A percentile compares a stretch with the other conserved stretches of the same genome.
phyloP scores from a whole-genome alignment of 441 rosid species.

The Erodium chrysanthum region DNA sequence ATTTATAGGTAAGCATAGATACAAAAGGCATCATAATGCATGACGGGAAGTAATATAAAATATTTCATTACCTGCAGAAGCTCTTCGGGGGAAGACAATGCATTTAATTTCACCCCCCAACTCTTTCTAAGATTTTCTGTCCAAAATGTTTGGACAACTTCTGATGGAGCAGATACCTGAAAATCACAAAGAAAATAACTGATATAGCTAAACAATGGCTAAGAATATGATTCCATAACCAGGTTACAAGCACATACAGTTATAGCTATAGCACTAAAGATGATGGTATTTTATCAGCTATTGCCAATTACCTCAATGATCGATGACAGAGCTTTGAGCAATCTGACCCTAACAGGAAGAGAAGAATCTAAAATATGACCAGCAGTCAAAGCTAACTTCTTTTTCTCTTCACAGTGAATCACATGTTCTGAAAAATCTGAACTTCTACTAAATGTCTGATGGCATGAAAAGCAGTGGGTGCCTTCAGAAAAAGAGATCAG shows the following conservation, averaged over 20 bases:
- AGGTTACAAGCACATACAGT: background rate
- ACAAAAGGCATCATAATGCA: too few species aligned
- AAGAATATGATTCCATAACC: background rate
- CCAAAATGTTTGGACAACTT: conserved; percentile 59
- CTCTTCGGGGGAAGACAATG: conserved; percentile 45
- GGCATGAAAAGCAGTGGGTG: conserved; percentile 44
- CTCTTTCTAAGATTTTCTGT: conserved; percentile 38
- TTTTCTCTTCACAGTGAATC: conserved; percentile 28
- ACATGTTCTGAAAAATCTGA: conserved; percentile 38
- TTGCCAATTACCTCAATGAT: conserved; percentile 42
- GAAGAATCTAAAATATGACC: conserved; percentile 20
- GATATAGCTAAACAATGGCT: background rate
- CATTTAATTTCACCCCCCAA: conserved; percentile 50
- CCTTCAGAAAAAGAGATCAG: conserved; percentile 32
- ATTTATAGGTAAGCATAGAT: too few species aligned
- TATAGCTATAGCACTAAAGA: too few species aligned
- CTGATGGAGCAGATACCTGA: conserved; percentile 57
- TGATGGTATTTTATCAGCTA: background rate
- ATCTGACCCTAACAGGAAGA: conserved; percentile 45
- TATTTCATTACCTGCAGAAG: conserved; percentile 42
- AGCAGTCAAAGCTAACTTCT: conserved; percentile 18
- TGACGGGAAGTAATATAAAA: background rate
- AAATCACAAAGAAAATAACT: conserved; percentile 16
- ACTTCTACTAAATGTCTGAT: conserved; percentile 24
- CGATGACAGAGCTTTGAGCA: conserved; percentile 50